Evolutionary conservation across 75 land plant genomes (phyloP).

Genomic region (Sequoia sempervirens): DNA sequence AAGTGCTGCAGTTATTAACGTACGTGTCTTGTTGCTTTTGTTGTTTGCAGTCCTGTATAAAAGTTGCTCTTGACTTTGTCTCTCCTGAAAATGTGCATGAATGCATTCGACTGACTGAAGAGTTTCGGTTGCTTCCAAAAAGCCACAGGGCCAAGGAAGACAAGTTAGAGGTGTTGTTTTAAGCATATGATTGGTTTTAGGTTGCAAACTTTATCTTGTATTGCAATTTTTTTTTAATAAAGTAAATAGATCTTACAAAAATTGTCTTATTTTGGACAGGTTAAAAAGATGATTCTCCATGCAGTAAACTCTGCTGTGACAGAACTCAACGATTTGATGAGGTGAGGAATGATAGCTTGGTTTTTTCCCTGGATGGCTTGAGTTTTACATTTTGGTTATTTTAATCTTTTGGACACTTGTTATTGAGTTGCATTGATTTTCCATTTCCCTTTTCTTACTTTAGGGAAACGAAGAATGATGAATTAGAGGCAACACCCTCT

Average conservation of each 20-base stretch:
- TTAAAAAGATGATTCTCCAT: slow-evolving; percentile 64
- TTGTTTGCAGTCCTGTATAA: slow-evolving; percentile 53
- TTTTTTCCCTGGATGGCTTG: not conserved
- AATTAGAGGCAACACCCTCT: not conserved
- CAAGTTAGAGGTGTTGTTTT: slow-evolving; percentile 43
- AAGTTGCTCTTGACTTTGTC: slow-evolving; percentile 63
- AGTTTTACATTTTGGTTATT: not conserved
- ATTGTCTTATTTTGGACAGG: slow-evolving; percentile 26
- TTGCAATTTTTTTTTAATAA: not conserved
- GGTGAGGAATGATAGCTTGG: not conserved
- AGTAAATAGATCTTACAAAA: too few relatives aligned
- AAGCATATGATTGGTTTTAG: not conserved
- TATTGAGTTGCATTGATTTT: not conserved
- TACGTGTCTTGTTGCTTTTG: not conserved
- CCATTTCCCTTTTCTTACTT: not conserved
- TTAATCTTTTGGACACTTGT: not conserved
- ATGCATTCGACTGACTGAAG: slow-evolving; percentile 39
- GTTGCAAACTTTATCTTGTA: not conserved
- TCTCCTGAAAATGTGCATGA: slow-evolving; percentile 56
- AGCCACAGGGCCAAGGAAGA: slow-evolving; percentile 65
- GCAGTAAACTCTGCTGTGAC: slow-evolving; percentile 34
- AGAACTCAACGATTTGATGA: slow-evolving; percentile 3
- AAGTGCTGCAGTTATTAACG: not conserved
- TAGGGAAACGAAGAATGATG: not conserved
- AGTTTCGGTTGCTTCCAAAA: slow-evolving; percentile 44